Base-by-base conservation (phyloP, 306 rosid species). In the Fagus crenata region DNA sequence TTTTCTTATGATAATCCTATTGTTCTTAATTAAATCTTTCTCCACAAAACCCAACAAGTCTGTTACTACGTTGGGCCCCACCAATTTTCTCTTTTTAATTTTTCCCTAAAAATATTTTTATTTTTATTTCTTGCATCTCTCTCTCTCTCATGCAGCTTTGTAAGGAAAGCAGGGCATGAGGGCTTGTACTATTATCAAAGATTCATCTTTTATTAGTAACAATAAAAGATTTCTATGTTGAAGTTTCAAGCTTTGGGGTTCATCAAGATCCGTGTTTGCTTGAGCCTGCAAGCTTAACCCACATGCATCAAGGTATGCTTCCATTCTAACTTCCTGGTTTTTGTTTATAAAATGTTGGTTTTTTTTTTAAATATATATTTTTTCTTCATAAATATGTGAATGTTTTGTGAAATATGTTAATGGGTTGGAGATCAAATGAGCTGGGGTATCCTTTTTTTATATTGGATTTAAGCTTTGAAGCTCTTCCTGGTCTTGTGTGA, bases 31-130 rank as follows among this genome's bases (percentile, higher is more conserved):
- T 68, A 83, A 81, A 55, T 14, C 53, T 65, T 76, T 76, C 43
- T 51, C 80, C 79, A 84, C 84, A 78, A 81, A 85, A 68, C 75
- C 83, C 86, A 86, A 80, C 88, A 90, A 86, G 85, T 78, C 83
- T 77, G 71, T 83, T 81, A 82, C 89, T 78, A 67, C 70, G 71
- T 81, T 67, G 84, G 87, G 86, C 77, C 90, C 91, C 95, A 86
- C 86, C 74, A 72, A 71, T 81, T 63, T 12, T 49, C 36, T 69
- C 78, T 65, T 69, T 69, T 37, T 28, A 73, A 82, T 67, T 87
- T 81, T 84, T 39, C 81, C 84, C 37, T 33, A 33, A 54, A 18
- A 79, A 61, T 17, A 31, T 49, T 22, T 32, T 73, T 11, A 54
- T 33, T 18, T 74, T 68, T 75, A 49, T 81, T 64, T 9, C 65